Percentiles rank a stretch among this genome's conserved stretches.
These are phyloP conservation scores for Sporobolomyces pararoseus DNA, from an alignment of 768 basidiomycete genomes.

Conservation along the genomic window DNA sequence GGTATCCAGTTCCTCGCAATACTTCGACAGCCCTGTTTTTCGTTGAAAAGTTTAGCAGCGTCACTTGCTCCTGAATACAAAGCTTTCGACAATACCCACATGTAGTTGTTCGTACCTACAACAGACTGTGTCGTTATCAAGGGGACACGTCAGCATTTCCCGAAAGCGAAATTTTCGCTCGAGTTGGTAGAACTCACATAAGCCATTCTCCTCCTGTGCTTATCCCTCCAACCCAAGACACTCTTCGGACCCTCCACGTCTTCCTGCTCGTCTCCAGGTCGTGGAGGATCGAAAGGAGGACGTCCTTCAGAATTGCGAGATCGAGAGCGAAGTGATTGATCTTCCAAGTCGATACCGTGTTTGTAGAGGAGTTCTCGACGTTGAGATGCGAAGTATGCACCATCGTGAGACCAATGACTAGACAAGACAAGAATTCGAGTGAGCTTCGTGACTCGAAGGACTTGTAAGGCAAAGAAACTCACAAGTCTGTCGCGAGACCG, in stretches of 20 bases:
- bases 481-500: constrained; percentile 75
- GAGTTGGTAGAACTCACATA: no score
- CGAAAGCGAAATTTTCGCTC: no score
- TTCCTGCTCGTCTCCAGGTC: constrained; percentile 63
- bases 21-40: constrained; percentile 51
- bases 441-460: background rate
- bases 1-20: constrained; percentile 63
- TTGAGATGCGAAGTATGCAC: constrained; percentile 79
- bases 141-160: no score
- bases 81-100: no score
- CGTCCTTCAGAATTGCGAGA: background rate
- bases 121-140: no score
- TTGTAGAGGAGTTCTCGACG: constrained; percentile 79
- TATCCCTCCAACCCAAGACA: constrained; percentile 92
- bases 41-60: no score
- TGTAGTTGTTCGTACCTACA: constrained; percentile 41
- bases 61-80: no score
- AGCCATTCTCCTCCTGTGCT: constrained; percentile 81
- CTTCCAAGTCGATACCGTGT: constrained; percentile 92
- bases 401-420: constrained; percentile 90
- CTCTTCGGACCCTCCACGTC: constrained; percentile 60
- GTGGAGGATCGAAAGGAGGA: constrained; percentile 57
- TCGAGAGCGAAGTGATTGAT: constrained; percentile 51
- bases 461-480: constrained; percentile 38
- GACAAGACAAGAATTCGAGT: background rate